Base-by-base conservation (phyloP, 345 rosid genomes). In the Bruguiera parviflora region DNA sequence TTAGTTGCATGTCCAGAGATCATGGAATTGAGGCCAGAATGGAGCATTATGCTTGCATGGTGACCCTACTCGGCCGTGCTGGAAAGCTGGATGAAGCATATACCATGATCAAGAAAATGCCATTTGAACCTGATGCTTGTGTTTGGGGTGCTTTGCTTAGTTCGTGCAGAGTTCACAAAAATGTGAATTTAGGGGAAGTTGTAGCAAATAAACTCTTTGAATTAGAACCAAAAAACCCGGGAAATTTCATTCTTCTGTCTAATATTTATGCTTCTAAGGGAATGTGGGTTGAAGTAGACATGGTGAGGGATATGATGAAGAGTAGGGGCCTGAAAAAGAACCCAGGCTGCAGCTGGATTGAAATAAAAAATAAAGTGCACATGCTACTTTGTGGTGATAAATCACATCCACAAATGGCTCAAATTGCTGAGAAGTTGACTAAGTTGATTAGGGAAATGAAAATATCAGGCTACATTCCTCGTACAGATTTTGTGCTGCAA, bases 331-430 rank as follows among this genome's bases (percentile, higher is more conserved):
- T 88, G 75, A 79, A 63, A 61, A 90, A 86, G 79, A 85, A 84
- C 73, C 96, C 87, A 1, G 93, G 93, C 33, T 88, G 88, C 70
- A 90, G 96, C 64, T 90, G 93, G 96, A 90, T 88, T 67, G 96
- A 86, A 73, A 61, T 81, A 28, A 90, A 82, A 61, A 85, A 83
- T 19, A 84, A 61, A 81, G 85, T 86, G 47, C 86, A 80, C 73
- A 83, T 85, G 73, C 85, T 90, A 69, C 80, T 83, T 21, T 84
- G 91, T 59, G 88, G 90, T 20, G 88, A 84, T 58, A 78, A 67
- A 52, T 81, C 90, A 37, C 84, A 84, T 32, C 83, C 87, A n/a
- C 88, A 86, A 73, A 70, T 85, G 27, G 72, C 80, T 56, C 81
- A 74, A 49, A 81, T 88, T 37, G 84, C 68, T 24, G 79, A 83